phyloP scores from a whole-genome alignment of 768 basidiomycete genomes.

The Piloderma croceum region DNA sequence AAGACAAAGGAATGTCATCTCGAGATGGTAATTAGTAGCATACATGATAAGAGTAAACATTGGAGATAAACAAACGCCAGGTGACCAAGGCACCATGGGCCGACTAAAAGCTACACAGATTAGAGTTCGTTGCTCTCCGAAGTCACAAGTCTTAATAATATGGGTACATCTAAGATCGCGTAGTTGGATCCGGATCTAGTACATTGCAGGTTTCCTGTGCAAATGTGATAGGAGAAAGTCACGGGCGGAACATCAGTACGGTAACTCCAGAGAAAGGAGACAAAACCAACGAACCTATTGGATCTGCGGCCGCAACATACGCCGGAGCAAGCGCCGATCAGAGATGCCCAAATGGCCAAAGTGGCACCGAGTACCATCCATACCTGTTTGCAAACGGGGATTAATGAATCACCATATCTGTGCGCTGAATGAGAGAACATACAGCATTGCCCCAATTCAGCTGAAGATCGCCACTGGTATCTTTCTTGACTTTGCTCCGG shows the following conservation, averaged over 20 bases:
- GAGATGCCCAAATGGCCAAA: conserved; percentile 43
- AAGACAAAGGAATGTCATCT: too few species aligned
- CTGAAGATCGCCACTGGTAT: conserved; percentile 34
- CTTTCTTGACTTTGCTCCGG: conserved; percentile 35
- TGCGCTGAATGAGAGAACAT: too few species aligned
- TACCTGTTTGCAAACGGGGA: conserved; percentile 27
- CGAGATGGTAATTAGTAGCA: too few species aligned
- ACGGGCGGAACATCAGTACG: neutral
- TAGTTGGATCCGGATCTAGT: neutral
- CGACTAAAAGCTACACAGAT: too few species aligned
- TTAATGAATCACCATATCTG: neutral
- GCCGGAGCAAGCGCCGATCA: conserved; percentile 32
- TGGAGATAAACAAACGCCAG: too few species aligned
- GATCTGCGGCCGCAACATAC: conserved; percentile 15
- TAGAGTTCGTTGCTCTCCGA: too few species aligned
- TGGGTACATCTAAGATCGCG: neutral
- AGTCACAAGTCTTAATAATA: too few species aligned
- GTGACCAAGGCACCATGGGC: too few species aligned
- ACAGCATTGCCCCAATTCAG: conserved; percentile 49
- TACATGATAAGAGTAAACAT: too few species aligned
- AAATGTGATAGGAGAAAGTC: too few species aligned
- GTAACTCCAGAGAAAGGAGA: neutral
- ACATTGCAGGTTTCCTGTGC: neutral
- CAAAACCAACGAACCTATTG: conserved; percentile 16
- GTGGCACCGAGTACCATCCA: conserved; percentile 53